A percentile compares a stretch with the other conserved stretches of the same genome.
Evolutionary conservation across 371 early-diverging fungal species (phyloP).

Genomic region (Catenaria anguillulae): DNA sequence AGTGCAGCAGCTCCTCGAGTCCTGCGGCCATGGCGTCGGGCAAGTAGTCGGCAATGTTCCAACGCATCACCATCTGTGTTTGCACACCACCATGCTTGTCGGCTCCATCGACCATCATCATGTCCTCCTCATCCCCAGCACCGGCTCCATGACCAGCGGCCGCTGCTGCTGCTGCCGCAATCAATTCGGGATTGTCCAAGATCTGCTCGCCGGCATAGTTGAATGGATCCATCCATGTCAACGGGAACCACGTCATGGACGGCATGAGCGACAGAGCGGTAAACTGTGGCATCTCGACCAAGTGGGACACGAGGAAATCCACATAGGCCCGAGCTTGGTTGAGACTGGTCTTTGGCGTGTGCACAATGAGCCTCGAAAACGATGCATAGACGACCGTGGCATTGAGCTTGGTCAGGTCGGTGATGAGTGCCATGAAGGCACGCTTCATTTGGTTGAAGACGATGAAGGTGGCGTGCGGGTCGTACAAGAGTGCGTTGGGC

Average conservation of each 20-base stretch:
- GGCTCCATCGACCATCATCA: not conserved
- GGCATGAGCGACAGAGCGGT: constrained; percentile 35
- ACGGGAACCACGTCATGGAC: constrained; percentile 53
- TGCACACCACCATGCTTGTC: too few relatives aligned
- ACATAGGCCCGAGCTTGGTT: not conserved
- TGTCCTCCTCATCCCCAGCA: too few relatives aligned
- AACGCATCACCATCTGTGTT: constrained; percentile 45
- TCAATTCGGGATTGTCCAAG: constrained; percentile 10
- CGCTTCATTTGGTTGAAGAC: constrained; percentile 78
- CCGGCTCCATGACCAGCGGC: too few relatives aligned
- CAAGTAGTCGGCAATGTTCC: constrained; percentile 77
- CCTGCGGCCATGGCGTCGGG: constrained; percentile 51
- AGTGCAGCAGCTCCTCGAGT: constrained; percentile 35
- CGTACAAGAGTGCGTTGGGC: constrained; percentile 56
- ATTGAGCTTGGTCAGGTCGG: constrained; percentile 62
- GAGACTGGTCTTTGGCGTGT: constrained; percentile 41
- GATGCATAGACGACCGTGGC: constrained; percentile 61
- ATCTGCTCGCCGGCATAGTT: constrained; percentile 67
- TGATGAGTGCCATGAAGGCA: constrained; percentile 61
- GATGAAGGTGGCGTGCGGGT: constrained; percentile 60
- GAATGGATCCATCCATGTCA: constrained; percentile 82
- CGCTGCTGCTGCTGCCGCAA: too few relatives aligned
- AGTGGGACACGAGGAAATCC: not conserved
- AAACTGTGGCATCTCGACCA: not conserved
- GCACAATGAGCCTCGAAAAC: constrained; percentile 59